Conservation (phyloP, 179 eudicot species). For the Camellia oleifera region DNA sequence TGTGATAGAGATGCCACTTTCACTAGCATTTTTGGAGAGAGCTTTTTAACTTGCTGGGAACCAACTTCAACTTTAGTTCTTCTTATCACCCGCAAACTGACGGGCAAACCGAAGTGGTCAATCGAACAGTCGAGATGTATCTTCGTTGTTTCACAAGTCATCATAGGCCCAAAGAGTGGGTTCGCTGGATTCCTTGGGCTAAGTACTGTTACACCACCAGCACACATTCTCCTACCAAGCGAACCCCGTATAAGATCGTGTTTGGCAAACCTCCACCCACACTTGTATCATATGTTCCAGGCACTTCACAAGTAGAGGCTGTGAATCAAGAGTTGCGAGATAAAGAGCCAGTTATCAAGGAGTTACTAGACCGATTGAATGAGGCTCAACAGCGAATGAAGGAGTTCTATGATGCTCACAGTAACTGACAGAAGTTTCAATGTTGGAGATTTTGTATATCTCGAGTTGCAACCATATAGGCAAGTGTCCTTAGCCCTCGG, state of each 20-base stretch:
- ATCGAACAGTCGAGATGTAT: neutral
- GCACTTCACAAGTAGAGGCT: neutral
- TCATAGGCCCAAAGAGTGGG: neutral
- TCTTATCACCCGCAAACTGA: neutral
- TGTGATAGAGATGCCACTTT: neutral
- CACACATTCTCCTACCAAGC: neutral
- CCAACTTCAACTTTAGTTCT: neutral
- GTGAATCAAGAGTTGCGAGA: neutral
- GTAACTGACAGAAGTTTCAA: neutral
- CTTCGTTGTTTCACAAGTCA: neutral
- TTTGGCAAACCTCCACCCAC: neutral
- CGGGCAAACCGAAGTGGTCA: neutral
- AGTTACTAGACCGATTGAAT: neutral
- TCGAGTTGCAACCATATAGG: neutral
- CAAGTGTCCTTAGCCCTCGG: neutral
- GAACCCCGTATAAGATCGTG: neutral
- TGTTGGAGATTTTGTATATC: neutral
- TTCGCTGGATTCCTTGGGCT: neutral
- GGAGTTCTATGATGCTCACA: neutral
- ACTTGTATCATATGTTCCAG: neutral
- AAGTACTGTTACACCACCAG: neutral
- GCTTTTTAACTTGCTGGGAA: neutral
- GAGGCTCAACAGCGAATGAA: neutral
- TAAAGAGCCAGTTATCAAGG: neutral
- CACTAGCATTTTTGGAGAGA: neutral